Conservation (phyloP, 129 eudicot genomes). For the Pulicaria dysenterica region DNA sequence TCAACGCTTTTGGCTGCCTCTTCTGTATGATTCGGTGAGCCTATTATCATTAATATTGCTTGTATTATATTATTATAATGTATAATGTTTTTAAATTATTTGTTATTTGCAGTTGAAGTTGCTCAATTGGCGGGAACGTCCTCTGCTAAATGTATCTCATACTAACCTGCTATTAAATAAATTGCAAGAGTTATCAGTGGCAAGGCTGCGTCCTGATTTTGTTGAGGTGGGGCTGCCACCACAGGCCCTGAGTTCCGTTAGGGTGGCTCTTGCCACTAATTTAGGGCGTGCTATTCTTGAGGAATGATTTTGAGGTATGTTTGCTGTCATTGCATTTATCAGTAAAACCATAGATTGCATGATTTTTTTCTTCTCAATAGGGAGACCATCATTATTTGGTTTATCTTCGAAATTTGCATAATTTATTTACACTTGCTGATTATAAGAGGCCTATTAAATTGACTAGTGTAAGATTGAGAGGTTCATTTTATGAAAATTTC, state of each 20-base stretch:
- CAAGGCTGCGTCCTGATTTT: conserved; percentile 76
- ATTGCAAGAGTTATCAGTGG: conserved; percentile 80
- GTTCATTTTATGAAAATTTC: no score
- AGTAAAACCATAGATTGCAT: background rate
- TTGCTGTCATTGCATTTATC: background rate
- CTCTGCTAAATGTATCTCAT: conserved; percentile 71
- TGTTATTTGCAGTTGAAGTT: conserved; percentile 66
- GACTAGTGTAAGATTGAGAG: no score
- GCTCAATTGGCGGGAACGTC: conserved; percentile 75
- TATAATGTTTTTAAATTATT: background rate
- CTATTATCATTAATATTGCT: background rate
- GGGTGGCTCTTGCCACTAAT: conserved; percentile 93
- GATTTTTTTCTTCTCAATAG: background rate
- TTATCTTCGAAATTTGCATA: no score
- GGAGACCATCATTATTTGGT: no score
- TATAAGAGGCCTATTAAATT: no score
- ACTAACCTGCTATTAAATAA: conserved; percentile 75
- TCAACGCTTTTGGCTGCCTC: conserved; percentile 90
- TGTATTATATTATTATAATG: background rate
- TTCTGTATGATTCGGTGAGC: conserved; percentile 84
- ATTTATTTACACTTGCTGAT: no score
- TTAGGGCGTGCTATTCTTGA: conserved; percentile 84
- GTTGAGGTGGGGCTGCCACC: conserved; percentile 72
- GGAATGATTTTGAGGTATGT: conserved; percentile 42
- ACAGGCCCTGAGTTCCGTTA: conserved; percentile 72